Base-by-base conservation (phyloP, 2,329 filamentous ascomycete species). In the Colletotrichum sp. region DNA sequence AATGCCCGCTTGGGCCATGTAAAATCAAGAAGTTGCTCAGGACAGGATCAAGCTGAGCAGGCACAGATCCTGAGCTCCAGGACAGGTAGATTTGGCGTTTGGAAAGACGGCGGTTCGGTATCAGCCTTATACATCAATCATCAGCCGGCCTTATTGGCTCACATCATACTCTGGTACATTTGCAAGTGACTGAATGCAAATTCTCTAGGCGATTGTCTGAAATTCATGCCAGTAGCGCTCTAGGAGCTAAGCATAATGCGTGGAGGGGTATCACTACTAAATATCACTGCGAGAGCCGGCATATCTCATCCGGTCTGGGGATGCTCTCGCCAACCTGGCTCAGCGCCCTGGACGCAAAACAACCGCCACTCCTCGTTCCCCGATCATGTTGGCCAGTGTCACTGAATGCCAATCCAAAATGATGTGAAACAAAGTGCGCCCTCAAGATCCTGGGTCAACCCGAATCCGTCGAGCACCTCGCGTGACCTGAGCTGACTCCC, bases 391-490 rank as follows among this genome's bases (percentile, higher is more conserved):
- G n/a, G 34, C 14, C 26, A 24, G 18, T 58, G 32, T 38, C 38
- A n/a, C 26, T 16, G 32, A 18, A 16, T 16, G 55, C 52, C 36
- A 28, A 36, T 26, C 36, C 12, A 14, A 66, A 28, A n/a, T 18
- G 3, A 28, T 34, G 16, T 34, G n/a, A 9, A 9, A 30, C n/a
- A 13, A n/a, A 21, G 34, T 48, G n/a, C n/a, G 26, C 12, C 13
- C 4, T 69, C 73, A 64, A 32, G 48, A 14, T n/a, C 73, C 38
- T 14, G 13, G 34, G 26, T 81, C 76, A 74, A 80, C 34, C 28
- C 79, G 79, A 71, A 89, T 86, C 79, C 89, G 92, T 78, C 89
- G 88, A 34, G 87, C 90, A 10, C 92, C 90, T 74, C 88, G 86
- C 70, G 88, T 88, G 64, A 92, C 90, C 32, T 87, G 86, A 79